phyloP scores from a whole-genome alignment of 179 eudicot genomes.

The Camellia oleifera region DNA sequence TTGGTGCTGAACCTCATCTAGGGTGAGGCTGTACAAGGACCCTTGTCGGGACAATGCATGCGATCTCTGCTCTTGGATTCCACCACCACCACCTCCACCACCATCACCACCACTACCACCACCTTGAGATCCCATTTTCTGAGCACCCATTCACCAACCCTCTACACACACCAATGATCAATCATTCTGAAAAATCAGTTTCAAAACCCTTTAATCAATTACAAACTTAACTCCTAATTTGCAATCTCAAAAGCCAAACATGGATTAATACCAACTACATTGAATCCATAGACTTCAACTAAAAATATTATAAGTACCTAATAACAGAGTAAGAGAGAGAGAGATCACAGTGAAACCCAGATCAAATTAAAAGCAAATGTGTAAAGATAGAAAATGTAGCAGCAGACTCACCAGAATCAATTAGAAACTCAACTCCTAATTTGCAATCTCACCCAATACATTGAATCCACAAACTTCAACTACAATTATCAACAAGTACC shows the following conservation, averaged over 20 bases:
- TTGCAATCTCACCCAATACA: conserved; percentile 5
- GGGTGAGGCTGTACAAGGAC: conserved; percentile 63
- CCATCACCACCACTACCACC: conserved; percentile 11
- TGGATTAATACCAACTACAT: too few relatives aligned
- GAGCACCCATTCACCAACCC: conserved; percentile 41
- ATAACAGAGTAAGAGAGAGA: too few relatives aligned
- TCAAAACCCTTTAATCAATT: background rate
- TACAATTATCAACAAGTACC: background rate
- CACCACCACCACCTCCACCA: conserved; percentile 30
- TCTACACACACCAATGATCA: conserved; percentile 9
- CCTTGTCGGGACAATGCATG: conserved; percentile 45
- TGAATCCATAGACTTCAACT: too few relatives aligned
- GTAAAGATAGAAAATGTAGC: too few relatives aligned
- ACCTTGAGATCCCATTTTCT: conserved; percentile 55
- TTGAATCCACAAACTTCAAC: conserved; percentile 4
- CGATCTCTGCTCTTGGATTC: conserved; percentile 29
- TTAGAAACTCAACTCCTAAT: too few relatives aligned
- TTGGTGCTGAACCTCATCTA: conserved; percentile 67
- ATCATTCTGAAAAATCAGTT: background rate
- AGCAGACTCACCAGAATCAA: too few relatives aligned
- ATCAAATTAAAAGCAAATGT: too few relatives aligned
- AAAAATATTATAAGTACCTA: too few relatives aligned
- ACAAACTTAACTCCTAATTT: conserved; percentile 5
- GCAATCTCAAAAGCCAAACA: conserved; percentile 11
- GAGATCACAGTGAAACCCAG: too few relatives aligned